Evolutionary conservation across 257 asterid genomes (phyloP), one percentile per base, ranked within the genome.

Genomic region (Salvia rosmarinus): DNA sequence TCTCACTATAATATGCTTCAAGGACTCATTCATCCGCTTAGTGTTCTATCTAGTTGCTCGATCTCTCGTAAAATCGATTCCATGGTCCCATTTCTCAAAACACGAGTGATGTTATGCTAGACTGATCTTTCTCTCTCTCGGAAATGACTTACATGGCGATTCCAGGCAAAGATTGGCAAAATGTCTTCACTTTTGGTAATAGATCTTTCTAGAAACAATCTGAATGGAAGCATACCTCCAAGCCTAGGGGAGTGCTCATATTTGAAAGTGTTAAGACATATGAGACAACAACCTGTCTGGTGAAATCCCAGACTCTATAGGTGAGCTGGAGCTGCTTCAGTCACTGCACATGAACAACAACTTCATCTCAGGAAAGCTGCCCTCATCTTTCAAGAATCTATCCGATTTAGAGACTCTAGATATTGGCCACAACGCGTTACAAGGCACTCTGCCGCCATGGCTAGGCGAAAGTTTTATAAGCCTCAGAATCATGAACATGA

Each of bases 41-140:
- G 56, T 46, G 84, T 73, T 34, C 77, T 20, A 49, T 87, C 42
- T 86, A 80, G 76, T 32, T 82, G 72, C 51, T 87, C 60, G 88
- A 87, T 75, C 88, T 82, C 12, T 87, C 89, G 5, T 68, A 81
- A 71, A 84, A 86, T 63, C 75, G 74, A 68, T 82, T 86, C 59
- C 63, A 63, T 1, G 88, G 88, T 16, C 60, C 73, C 13, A 84
- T 86, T 64, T 85, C 87, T 50, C 75, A 17, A 50, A 83, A 82
- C 35, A 78, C 82, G 12, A 75, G 85, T 73, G 66, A 60, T 58
- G 34, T 23, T 47, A 82, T 82, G 84, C 79, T 85, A 35, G 74
- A 80, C 7, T 86, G 78, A 74, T 83, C 64, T 80, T 82, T 59
- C 78, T 83, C 11, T 82, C 91, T 49, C 87, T 5, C 72, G 75